Base-by-base conservation (phyloP, 495 filamentous ascomycete species). In the Aspergillus biplanus region DNA sequence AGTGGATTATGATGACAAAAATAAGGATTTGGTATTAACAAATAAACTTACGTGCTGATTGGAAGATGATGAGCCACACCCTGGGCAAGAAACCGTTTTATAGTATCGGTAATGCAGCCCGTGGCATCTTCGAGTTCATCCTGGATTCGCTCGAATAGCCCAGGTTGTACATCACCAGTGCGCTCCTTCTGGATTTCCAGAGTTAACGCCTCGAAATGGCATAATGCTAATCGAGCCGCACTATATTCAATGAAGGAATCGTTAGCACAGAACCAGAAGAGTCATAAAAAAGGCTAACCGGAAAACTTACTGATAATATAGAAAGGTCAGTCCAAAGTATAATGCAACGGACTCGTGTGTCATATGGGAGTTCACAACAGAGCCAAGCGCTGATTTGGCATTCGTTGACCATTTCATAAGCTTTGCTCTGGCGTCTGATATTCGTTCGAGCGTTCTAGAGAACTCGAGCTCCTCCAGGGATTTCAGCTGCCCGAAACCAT, bases 11-110 rank as follows among this genome's bases (percentile, higher is more conserved):
- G 1, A 2, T 27, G 21, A 27, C 21, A 27, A 27, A 27, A 27
- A 27, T 2, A 27, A 27, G 21, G 21, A 5, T 44, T 44, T 44
- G 39, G n/a, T 44, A 44, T 44, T 27, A 2, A 27, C 1, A 27
- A 27, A 27, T 27, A 27, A 27, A 44, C 56, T n/a, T 48, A 58
- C 56, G 56, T 47, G 56, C 56, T 58, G 21, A 58, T 58, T 15
- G 56, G 56, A 15, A 58, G 42, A 58, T 58, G 56, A 33, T 58
- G 56, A 44, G 39, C 56, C 6, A 58, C n/a, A 27, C 56, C 56
- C 6, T 48, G 34, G 4, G 56, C 56, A n/a, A 58, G 35, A 21
- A 58, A 58, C 16, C 56, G 56, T 33, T 46, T 42, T 5, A 58
- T 58, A 15, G 56, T 58, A 32, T 58, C 56, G 15, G 35, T 46